These are phyloP conservation scores for Pilaira anomala DNA, from an alignment of 192 early-diverging fungal species.

Conservation along the genomic window DNA sequence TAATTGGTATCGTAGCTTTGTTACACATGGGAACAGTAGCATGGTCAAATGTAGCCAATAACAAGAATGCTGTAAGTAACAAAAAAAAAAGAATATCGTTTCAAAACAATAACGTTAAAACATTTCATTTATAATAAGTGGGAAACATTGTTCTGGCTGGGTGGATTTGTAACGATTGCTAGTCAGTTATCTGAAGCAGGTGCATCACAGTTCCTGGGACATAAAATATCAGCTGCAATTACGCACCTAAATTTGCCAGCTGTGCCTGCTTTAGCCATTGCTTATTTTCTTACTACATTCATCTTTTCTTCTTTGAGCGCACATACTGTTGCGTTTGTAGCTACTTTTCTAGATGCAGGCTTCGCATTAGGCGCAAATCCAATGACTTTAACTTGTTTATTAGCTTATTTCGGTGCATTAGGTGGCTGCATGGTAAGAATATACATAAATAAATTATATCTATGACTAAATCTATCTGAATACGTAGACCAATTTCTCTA, in stretches of 20 bases:
- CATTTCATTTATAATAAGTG: constrained; percentile 41
- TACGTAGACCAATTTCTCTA: constrained; percentile 38
- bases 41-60: constrained; percentile 66
- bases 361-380: constrained; percentile 56
- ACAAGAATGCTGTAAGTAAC: constrained; percentile 53
- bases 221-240: constrained; percentile 44
- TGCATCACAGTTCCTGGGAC: constrained; percentile 63
- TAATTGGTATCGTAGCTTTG: constrained; percentile 55
- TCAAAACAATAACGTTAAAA: not conserved
- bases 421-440: constrained; percentile 54
- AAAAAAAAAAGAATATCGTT: not conserved
- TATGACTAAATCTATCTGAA: not conserved
- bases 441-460: not conserved
- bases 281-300: constrained; percentile 71
- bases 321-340: constrained; percentile 68
- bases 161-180: constrained; percentile 74
- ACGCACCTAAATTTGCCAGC: constrained; percentile 29
- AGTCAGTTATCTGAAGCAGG: constrained; percentile 69
- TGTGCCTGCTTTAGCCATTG: constrained; percentile 47
- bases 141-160: constrained; percentile 83
- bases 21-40: constrained; percentile 54
- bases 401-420: constrained; percentile 64
- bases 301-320: constrained; percentile 72
- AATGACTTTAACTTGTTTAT: constrained; percentile 48
- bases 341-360: constrained; percentile 72